Base-by-base conservation (phyloP, 2,329 filamentous ascomycete genomes). In the Ascochyta rabiei region DNA sequence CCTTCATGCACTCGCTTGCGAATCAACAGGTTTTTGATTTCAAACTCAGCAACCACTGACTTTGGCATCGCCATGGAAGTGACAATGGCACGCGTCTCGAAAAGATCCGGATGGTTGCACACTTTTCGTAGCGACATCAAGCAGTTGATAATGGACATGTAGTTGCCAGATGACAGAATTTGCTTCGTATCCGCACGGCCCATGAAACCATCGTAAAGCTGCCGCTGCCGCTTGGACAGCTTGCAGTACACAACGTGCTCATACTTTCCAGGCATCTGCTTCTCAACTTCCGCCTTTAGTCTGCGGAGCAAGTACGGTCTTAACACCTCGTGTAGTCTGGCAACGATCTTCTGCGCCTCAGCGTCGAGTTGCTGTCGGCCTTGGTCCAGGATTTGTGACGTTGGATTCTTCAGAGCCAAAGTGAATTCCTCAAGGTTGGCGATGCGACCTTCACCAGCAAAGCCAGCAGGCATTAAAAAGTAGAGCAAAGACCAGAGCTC, bases 181-280 rank as follows among this genome's bases (percentile, higher is more conserved):
- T 91, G 89, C 60, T 91, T 88, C 0, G 95, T 98, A 66, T 96
- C 91, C 3, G 89, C 89, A 51, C 93, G 87, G 30, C 91, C 91
- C 78, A 99, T 86, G 75, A 98, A 99, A 1, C 93, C 93, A 76
- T 99, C 95, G 69, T 99, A 99, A 8, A 99, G 80, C 75, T 96
- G 95, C 38, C 95, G 87, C 72, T 99, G 95, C 21, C 95, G 88
- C 74, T 98, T 97, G 6, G 93, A 98, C 4, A 99, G 81, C 39
- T 93, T 89, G 75, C 95, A 99, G 69, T 96, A 93, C 61, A 98
- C 90, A 18, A 99, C 92, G 69, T 97, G 93, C 74, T 99, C 96
- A 70, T 96, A 96, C 74, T 99, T 99, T 57, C 86, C 93, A 0
- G 96, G 95, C 90, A 99, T 96, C 73, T 99, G 95, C 78, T 98